Percentiles rank a stretch among this genome's conserved stretches.
Evolutionary conservation across 192 early-diverging fungal species (phyloP).

Genomic region (Gigaspora rosea): DNA sequence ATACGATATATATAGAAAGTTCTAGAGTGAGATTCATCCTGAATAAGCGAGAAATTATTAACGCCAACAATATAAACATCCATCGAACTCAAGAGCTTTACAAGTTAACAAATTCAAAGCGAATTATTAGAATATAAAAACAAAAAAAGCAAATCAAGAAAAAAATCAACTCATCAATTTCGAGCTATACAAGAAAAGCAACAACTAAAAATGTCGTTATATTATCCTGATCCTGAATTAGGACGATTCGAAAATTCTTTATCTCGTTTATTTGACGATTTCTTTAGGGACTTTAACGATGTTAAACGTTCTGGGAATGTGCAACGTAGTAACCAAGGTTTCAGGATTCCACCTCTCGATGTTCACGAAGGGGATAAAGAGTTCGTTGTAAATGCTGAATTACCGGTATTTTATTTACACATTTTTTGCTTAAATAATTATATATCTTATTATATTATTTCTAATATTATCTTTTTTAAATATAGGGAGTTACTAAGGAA

Average conservation of each 20-base stretch:
- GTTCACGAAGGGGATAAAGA: conserved; percentile 12
- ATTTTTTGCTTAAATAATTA: background rate
- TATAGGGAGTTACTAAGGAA: conserved; percentile 53
- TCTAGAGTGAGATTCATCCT: no score
- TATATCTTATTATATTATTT: background rate
- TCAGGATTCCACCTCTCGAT: background rate
- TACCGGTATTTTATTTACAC: conserved; percentile 1
- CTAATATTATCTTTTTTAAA: background rate
- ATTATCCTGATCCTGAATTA: background rate
- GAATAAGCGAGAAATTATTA: no score
- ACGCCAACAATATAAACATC: no score
- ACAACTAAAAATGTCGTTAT: background rate
- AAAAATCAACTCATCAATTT: background rate
- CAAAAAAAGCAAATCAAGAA: no score
- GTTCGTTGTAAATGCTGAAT: background rate
- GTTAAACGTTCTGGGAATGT: background rate
- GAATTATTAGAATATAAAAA: background rate
- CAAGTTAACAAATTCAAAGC: no score
- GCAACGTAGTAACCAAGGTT: no score
- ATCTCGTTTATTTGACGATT: conserved; percentile 10
- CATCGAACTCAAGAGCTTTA: no score
- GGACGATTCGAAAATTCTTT: background rate
- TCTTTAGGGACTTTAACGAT: background rate
- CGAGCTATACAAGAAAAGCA: background rate
- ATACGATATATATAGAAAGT: no score